phyloP scores from a whole-genome alignment of 2,329 filamentous ascomycete species.

The Colletotrichum salicis region DNA sequence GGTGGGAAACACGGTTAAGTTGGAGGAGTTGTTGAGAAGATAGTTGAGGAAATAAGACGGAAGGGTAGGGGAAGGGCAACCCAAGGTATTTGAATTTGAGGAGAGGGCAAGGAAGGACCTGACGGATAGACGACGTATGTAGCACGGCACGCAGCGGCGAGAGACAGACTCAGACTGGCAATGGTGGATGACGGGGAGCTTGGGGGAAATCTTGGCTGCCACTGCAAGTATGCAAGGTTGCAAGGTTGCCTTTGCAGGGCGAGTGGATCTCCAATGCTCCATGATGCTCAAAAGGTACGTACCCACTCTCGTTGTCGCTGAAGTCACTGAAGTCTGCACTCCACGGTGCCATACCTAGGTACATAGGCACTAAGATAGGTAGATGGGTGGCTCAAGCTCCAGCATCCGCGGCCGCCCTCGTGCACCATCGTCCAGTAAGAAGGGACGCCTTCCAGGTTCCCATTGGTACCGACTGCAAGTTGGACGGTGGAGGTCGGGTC shows the following conservation, averaged over 20 bases:
- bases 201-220: conserved; percentile 26
- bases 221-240: background rate
- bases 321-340: no score
- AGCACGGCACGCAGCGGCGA: conserved; percentile 9
- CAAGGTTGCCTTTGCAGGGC: conserved; percentile 10
- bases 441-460: background rate
- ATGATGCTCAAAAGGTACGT: background rate
- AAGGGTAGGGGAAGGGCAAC: conserved; percentile 7
- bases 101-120: background rate
- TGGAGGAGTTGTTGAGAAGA: background rate
- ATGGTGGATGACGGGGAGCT: conserved; percentile 15
- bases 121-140: background rate
- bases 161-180: no score
- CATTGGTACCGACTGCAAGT: background rate
- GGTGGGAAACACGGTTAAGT: background rate
- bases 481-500: background rate
- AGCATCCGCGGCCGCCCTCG: conserved; percentile 10
- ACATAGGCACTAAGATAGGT: no score
- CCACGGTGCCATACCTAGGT: no score
- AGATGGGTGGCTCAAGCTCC: conserved; percentile 20
- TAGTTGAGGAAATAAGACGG: background rate
- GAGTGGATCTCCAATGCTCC: conserved; percentile 21
- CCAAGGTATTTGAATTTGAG: conserved; percentile 27
- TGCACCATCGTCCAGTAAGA: background rate
- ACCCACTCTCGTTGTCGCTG: background rate